Evolutionary conservation across 2,329 filamentous ascomycete species (phyloP).

Genomic region (Aspergillus latus): DNA sequence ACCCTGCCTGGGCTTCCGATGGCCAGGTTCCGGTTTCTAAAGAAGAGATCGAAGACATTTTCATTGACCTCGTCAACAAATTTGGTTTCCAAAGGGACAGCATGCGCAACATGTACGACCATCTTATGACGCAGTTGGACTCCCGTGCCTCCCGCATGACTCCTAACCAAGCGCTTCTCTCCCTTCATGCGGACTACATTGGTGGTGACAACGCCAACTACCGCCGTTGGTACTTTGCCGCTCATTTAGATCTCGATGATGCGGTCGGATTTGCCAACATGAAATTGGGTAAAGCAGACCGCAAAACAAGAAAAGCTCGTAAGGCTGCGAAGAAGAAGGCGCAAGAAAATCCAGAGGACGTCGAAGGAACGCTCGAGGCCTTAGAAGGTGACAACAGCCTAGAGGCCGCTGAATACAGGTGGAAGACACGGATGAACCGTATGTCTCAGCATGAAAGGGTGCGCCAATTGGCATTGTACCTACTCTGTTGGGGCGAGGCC

Average conservation of each 20-base stretch:
- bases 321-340: constrained; percentile 81
- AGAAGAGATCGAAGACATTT: constrained; percentile 98
- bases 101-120: constrained; percentile 99
- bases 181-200: constrained; percentile 96
- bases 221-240: constrained; percentile 98
- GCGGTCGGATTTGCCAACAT: constrained; percentile 95
- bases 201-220: constrained; percentile 99
- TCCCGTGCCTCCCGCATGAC: constrained; percentile 98
- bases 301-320: constrained; percentile 74
- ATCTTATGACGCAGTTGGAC: constrained; percentile 93
- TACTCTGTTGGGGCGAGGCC: constrained; percentile 96
- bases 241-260: constrained; percentile 93
- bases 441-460: constrained; percentile 98
- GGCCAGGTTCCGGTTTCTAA: constrained; percentile 97
- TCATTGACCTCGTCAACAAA: constrained; percentile 89
- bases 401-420: constrained; percentile 94
- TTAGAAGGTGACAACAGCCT: constrained; percentile 95
- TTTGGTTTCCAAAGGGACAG: constrained; percentile 99
- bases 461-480: constrained; percentile 85
- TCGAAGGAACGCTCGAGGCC: constrained; percentile 78
- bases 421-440: constrained; percentile 99
- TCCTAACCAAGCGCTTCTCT: constrained; percentile 92
- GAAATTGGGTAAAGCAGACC: constrained; percentile 77
- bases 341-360: constrained; percentile 65
- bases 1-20: constrained; percentile 96